These are phyloP conservation scores for Cichorium intybus DNA, from an alignment of 140 eudicot genomes.

Conservation along the genomic window DNA sequence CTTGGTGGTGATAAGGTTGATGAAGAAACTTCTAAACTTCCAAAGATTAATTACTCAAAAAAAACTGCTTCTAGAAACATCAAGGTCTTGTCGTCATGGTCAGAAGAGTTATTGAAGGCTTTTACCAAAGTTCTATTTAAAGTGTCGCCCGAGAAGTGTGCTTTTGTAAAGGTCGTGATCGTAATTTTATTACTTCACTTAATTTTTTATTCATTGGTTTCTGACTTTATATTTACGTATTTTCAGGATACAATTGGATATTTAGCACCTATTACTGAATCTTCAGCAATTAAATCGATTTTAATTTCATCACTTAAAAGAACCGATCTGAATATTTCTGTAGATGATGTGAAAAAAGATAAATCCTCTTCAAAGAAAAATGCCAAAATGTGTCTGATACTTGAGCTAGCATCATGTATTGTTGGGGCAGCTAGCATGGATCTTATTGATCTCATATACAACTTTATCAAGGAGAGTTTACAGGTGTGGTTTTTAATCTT, in stretches of 20 bases:
- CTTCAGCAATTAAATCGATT: conserved; percentile 46
- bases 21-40: conserved; percentile 29
- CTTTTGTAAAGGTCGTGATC: conserved; percentile 56
- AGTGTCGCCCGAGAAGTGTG: conserved; percentile 43
- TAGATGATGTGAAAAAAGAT: conserved; percentile 27
- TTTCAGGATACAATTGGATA: conserved; percentile 72
- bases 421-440: conserved; percentile 70
- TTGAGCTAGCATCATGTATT: conserved; percentile 71
- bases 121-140: conserved; percentile 47
- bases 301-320: conserved; percentile 59
- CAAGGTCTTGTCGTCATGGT: conserved; percentile 56
- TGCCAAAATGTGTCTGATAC: conserved; percentile 53
- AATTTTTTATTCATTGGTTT: neutral
- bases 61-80: conserved; percentile 55
- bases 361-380: conserved; percentile 17
- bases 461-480: conserved; percentile 56
- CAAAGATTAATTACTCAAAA: conserved; percentile 41
- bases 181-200: neutral
- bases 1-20: conserved; percentile 36
- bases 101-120: conserved; percentile 66
- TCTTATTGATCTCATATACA: conserved; percentile 55
- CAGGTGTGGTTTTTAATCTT: conserved; percentile 53
- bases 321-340: conserved; percentile 38
- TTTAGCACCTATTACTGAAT: conserved; percentile 64
- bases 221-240: conserved; percentile 17